A percentile compares a stretch with the other conserved stretches of the same genome.
These are phyloP conservation scores for Bryum argenteum DNA, from an alignment of 225 moss, liverwort and hornwort genomes.

Conservation along the genomic window DNA sequence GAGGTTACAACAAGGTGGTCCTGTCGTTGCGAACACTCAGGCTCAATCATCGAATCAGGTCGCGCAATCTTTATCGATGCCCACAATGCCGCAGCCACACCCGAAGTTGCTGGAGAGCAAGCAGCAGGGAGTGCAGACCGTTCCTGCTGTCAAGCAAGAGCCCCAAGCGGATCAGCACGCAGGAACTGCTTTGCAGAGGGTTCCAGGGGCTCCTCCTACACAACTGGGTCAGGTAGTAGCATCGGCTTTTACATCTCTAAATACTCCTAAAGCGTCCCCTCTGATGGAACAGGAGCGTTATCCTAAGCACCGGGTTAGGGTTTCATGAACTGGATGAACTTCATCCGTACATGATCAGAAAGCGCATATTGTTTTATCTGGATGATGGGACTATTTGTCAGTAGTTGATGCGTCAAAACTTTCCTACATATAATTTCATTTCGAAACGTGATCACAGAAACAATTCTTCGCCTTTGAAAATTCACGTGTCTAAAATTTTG, in stretches of 20 bases:
- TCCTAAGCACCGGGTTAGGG: too few relatives aligned
- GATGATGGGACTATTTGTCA: too few relatives aligned
- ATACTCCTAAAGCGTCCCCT: too few relatives aligned
- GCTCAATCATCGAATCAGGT: constrained; percentile 52
- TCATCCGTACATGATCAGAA: too few relatives aligned
- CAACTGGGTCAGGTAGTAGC: constrained; percentile 57
- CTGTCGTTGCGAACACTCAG: constrained; percentile 36
- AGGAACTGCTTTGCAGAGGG: constrained; percentile 58
- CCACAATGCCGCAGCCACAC: constrained; percentile 64
- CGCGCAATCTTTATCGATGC: constrained; percentile 53
- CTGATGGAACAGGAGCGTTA: too few relatives aligned
- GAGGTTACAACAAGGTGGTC: constrained; percentile 46
- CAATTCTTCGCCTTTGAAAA: too few relatives aligned
- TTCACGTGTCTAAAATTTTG: too few relatives aligned
- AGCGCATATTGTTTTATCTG: too few relatives aligned
- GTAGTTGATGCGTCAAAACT: too few relatives aligned
- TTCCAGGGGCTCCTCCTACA: constrained; percentile 44
- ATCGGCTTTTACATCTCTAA: background rate
- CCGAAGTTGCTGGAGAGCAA: constrained; percentile 69
- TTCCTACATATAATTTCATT: too few relatives aligned
- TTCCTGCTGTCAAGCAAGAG: constrained; percentile 74
- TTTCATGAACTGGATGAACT: too few relatives aligned
- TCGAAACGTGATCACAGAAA: too few relatives aligned
- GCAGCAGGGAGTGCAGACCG: constrained; percentile 48
- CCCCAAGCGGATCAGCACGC: constrained; percentile 57